A percentile compares a stretch with the other conserved stretches of the same genome.
phyloP scores from a whole-genome alignment of 805 yeast genomes.

The Candida boleticola region DNA sequence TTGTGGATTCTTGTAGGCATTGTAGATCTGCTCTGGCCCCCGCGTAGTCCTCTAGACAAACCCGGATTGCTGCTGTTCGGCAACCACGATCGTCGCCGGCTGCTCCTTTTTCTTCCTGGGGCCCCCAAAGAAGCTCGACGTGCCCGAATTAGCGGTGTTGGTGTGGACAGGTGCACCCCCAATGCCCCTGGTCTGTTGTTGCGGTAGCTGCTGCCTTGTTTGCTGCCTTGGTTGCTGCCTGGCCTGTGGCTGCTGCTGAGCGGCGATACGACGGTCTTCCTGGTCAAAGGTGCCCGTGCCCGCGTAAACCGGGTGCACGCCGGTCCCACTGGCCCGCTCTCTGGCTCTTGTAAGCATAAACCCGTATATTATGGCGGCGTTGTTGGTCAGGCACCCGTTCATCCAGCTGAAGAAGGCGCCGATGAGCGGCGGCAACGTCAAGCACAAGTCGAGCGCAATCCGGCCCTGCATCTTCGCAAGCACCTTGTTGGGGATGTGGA shows the following conservation, averaged over 20 bases:
- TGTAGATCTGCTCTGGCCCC: too few relatives aligned
- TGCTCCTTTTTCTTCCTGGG: background rate
- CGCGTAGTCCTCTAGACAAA: too few relatives aligned
- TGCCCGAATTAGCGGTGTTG: too few relatives aligned
- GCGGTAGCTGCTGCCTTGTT: background rate
- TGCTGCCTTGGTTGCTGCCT: background rate
- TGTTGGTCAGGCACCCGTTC: slow-evolving; percentile 83
- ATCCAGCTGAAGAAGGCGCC: slow-evolving; percentile 81
- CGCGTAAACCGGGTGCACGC: background rate
- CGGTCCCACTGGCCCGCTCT: slow-evolving; percentile 12
- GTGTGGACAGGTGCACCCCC: too few relatives aligned
- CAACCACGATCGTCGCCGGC: background rate
- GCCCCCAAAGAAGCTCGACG: too few relatives aligned
- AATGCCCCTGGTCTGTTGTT: too few relatives aligned
- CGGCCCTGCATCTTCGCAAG: slow-evolving; percentile 74
- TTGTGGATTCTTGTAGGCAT: too few relatives aligned
- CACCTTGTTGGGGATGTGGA: slow-evolving; percentile 55
- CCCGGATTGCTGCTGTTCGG: background rate
- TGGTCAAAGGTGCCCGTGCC: slow-evolving; percentile 1
- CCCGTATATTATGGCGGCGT: slow-evolving; percentile 73
- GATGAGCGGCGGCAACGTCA: slow-evolving; percentile 75
- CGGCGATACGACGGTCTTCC: background rate
- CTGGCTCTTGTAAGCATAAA: slow-evolving; percentile 19
- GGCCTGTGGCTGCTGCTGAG: background rate
- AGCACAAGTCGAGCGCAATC: slow-evolving; percentile 67